A percentile compares a stretch with the other conserved stretches of the same genome.
phyloP scores from a whole-genome alignment of 2,329 filamentous ascomycete species.

The Blumeria graminis region DNA sequence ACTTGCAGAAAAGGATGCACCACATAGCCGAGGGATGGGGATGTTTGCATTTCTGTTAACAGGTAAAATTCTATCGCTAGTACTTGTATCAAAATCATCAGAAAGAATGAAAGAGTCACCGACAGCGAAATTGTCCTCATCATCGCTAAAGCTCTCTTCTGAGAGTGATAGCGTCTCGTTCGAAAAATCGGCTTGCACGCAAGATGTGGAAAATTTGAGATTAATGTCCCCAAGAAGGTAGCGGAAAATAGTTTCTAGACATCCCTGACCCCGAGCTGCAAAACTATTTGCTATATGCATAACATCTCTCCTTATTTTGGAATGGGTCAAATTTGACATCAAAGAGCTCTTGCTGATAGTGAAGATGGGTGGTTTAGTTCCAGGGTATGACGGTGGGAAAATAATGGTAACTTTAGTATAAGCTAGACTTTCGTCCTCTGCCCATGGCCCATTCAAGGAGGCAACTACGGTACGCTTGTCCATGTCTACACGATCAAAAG shows the following conservation, averaged over 20 bases:
- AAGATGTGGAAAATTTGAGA: constrained; percentile 34
- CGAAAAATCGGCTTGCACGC: constrained; percentile 29
- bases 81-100: constrained; percentile 31
- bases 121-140: constrained; percentile 33
- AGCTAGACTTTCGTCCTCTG: constrained; percentile 27
- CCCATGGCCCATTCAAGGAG: constrained; percentile 43
- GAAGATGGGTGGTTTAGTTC: constrained; percentile 31
- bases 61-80: constrained; percentile 25
- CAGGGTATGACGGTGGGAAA: constrained; percentile 34
- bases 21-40: constrained; percentile 32
- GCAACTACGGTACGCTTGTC: constrained; percentile 31
- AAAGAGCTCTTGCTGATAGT: constrained; percentile 35
- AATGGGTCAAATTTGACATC: constrained; percentile 31
- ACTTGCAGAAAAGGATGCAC: constrained; percentile 35
- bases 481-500: constrained; percentile 40
- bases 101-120: constrained; percentile 28
- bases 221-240: constrained; percentile 40
- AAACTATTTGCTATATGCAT: constrained; percentile 31
- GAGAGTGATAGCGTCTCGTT: constrained; percentile 32
- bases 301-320: constrained; percentile 28
- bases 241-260: constrained; percentile 34
- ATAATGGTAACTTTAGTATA: constrained; percentile 37
- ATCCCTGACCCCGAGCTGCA: constrained; percentile 32
- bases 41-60: constrained; percentile 26
- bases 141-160: constrained; percentile 67